phyloP scores from a whole-genome alignment of 2,329 filamentous ascomycete species.

The Colletotrichum sp. region DNA sequence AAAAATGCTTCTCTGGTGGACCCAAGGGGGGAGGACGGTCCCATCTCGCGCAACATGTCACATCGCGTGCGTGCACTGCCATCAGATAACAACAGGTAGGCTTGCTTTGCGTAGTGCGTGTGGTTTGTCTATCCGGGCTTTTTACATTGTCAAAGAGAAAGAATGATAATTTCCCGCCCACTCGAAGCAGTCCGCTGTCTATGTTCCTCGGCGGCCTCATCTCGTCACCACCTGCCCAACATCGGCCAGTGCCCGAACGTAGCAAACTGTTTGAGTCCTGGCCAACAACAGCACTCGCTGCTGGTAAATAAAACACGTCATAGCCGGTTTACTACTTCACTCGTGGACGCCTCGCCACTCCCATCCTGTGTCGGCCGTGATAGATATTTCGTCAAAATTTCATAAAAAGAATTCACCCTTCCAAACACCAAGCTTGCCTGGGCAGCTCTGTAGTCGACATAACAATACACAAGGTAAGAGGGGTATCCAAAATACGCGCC shows the following conservation, averaged over 20 bases:
- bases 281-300: background rate
- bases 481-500: conserved; percentile 14
- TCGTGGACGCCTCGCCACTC: background rate
- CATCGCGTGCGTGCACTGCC: conserved; percentile 6
- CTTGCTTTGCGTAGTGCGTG: background rate
- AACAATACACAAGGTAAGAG: background rate
- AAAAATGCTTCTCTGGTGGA: conserved; percentile 18
- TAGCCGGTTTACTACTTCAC: background rate
- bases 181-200: background rate
- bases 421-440: background rate
- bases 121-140: background rate
- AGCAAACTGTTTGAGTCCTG: background rate
- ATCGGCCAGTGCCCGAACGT: background rate
- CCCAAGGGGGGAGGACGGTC: background rate
- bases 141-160: background rate
- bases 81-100: background rate
- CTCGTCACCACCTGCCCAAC: background rate
- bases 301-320: background rate
- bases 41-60: background rate
- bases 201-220: background rate
- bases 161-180: background rate
- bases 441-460: background rate
- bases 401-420: background rate
- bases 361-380: background rate
- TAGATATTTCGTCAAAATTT: background rate